Evolutionary conservation across 257 asterid genomes (phyloP).

Genomic region (Solanum sparsipilum): DNA sequence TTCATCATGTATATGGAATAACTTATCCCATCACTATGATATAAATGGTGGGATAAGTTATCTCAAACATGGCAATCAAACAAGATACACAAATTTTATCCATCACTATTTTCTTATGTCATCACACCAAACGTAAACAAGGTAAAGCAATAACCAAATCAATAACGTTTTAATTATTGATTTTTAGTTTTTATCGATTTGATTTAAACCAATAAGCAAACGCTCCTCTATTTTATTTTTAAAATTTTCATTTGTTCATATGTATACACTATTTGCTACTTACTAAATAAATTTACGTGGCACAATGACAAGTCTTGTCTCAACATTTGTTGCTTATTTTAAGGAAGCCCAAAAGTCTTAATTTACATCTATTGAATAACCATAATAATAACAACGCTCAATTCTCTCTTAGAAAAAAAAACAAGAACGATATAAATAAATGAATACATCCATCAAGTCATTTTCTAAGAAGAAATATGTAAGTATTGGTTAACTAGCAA

Average conservation of each 20-base stretch:
- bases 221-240: neutral
- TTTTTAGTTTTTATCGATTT: neutral
- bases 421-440: neutral
- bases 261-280: neutral
- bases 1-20: too few species aligned
- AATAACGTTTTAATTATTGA: neutral
- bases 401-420: neutral
- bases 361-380: neutral
- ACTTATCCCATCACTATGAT: too few species aligned
- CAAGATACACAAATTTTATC: too few species aligned
- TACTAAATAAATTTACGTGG: neutral
- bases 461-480: neutral
- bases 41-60: too few species aligned
- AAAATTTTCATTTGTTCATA: neutral
- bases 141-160: neutral
- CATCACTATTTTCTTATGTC: too few species aligned
- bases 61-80: too few species aligned
- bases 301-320: neutral
- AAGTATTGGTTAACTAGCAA: neutral
- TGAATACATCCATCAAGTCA: neutral
- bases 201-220: neutral
- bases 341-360: neutral
- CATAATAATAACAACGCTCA: neutral
- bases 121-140: neutral
- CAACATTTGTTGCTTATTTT: neutral